Conservation (phyloP, 2,329 filamentous ascomycete genomes). For the Gliomastix tumulicola region DNA sequence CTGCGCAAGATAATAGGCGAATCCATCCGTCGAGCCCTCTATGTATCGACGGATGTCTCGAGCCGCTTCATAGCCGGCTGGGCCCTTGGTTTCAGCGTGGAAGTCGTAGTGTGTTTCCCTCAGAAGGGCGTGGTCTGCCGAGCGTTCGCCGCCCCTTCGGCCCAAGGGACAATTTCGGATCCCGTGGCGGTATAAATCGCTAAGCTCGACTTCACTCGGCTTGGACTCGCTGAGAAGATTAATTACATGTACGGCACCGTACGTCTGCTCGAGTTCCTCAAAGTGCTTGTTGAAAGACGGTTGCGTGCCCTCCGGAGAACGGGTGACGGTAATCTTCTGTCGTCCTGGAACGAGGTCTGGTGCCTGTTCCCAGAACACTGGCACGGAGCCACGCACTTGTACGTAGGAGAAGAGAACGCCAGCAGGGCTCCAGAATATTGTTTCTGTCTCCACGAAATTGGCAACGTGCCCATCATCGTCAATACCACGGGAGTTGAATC, state of each 20-base stretch:
- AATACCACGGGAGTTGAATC: constrained; percentile 95
- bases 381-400: constrained; percentile 87
- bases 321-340: constrained; percentile 87
- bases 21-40: constrained; percentile 71
- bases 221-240: constrained; percentile 92
- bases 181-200: constrained; percentile 70
- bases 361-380: constrained; percentile 94
- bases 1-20: constrained; percentile 87
- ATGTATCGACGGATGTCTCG: constrained; percentile 74
- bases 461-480: constrained; percentile 97
- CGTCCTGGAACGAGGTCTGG: constrained; percentile 83
- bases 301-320: constrained; percentile 84
- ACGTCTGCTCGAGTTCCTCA: constrained; percentile 73
- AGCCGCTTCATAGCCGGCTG: constrained; percentile 85
- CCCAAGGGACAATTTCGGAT: constrained; percentile 69
- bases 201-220: constrained; percentile 77
- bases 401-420: constrained; percentile 84
- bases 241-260: constrained; percentile 86
- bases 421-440: constrained; percentile 77
- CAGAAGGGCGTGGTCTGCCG: constrained; percentile 65
- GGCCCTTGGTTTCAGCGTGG: constrained; percentile 84
- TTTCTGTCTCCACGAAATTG: constrained; percentile 98
- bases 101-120: constrained; percentile 90
- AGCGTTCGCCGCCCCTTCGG: constrained; percentile 44
- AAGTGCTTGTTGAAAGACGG: constrained; percentile 96